Conservation (phyloP, 495 filamentous ascomycete genomes). For the Venustampulla echinocandica region DNA sequence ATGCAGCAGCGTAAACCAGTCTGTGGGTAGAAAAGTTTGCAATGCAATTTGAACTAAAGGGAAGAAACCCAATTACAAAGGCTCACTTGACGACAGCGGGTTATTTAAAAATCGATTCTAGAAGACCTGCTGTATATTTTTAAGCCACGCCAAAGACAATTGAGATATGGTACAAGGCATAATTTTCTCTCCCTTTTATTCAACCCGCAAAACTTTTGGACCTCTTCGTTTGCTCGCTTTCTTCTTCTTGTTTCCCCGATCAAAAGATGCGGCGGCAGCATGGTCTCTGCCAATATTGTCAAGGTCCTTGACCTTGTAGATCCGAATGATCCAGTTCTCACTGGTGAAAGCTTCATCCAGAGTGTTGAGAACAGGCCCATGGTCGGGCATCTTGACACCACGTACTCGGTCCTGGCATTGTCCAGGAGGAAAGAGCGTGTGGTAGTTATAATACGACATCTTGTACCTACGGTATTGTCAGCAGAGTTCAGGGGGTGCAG, state of each 20-base stretch:
- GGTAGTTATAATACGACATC: constrained; percentile 99
- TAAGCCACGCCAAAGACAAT: constrained; percentile 2
- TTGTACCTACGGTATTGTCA: constrained; percentile 73
- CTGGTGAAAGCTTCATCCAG: constrained; percentile 97
- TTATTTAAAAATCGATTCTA: constrained; percentile 20
- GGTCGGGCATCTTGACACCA: constrained; percentile 66
- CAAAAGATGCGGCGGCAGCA: constrained; percentile 73
- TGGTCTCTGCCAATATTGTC: constrained; percentile 94
- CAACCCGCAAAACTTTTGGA: constrained; percentile 71
- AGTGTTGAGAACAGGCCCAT: constrained; percentile 77
- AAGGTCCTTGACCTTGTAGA: constrained; percentile 99
- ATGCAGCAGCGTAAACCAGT: too few species aligned
- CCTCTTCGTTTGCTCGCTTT: constrained; percentile 71
- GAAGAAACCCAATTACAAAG: too few species aligned
- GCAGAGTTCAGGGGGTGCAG: constrained; percentile 9
- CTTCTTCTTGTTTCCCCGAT: constrained; percentile 91
- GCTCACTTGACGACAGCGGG: constrained; percentile 8
- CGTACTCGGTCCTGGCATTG: constrained; percentile 91
- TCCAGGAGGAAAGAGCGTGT: constrained; percentile 81
- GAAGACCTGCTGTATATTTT: constrained; percentile 11
- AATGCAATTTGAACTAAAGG: too few species aligned
- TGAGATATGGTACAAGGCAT: constrained; percentile 21
- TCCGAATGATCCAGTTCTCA: constrained; percentile 99
- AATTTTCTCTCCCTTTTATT: constrained; percentile 41
- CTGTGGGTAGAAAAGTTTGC: too few species aligned